Evolutionary conservation across 1,284 basidiomycete genomes (phyloP), one percentile per base, ranked within the genome.

Genomic region (Ustilago hordei): DNA sequence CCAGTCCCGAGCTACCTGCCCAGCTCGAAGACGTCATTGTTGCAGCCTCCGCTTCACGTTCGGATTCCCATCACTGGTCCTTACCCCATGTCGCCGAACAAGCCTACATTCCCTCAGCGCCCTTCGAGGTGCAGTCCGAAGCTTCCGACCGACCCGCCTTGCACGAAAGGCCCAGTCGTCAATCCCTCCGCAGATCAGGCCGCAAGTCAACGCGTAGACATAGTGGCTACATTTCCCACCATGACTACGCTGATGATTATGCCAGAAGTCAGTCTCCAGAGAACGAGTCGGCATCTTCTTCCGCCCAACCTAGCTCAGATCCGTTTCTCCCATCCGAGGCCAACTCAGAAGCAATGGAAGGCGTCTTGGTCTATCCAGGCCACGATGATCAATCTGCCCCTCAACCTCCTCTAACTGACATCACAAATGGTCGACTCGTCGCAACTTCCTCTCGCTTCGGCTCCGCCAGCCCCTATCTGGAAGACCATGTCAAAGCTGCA

Each of bases 131-230:
- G 6, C 32, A 35, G n/a, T 36, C 47, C 12, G 23, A 50, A 4
- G 32, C 56, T 23, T 1, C 52, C 7, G 60, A 57, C 7, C 17
- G 57, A 3, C 28, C 47, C 11, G 17, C 53, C 7, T 39, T 41
- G 3, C 38, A 19, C 35, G 59, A 64, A 4, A 64, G 43, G 8
- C n/a, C 45, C 1, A 47, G 12, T 47, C 23, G 50, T 3, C 70
- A 65, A 12, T 43, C 39, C 2, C 52, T 67, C 1, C 69, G 64
- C 11, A 60, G 69, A 31, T 74, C 76, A 47, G 66, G 72, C 7
- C 69, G 76, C 23, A 68, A 64, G 23, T 76, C 77, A 0, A 73
- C 61, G 52, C 68, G 77, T 19, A 61, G 77, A 8, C 73, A 79
- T 19, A 79, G 77, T 41, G 77, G 77, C 3, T 71, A 59, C 35